Evolutionary conservation across 2,329 filamentous ascomycete species (phyloP).

Genomic region (Colletotrichum theobromicola): DNA sequence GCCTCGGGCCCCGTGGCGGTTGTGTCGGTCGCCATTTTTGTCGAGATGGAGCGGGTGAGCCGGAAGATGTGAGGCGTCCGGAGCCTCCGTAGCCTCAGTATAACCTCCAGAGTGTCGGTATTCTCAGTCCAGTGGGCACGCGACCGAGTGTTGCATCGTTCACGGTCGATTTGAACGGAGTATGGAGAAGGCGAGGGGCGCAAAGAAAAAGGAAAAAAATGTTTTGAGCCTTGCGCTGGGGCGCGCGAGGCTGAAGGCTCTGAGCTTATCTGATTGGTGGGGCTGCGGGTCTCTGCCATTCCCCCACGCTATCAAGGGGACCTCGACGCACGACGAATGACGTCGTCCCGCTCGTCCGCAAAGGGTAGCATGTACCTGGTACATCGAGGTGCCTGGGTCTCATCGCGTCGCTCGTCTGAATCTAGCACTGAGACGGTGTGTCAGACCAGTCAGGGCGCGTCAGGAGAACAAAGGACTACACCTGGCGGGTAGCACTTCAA

Average conservation of each 20-base stretch:
- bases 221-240: slow-evolving; percentile 4
- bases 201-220: neutral
- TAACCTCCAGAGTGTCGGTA: slow-evolving; percentile 15
- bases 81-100: slow-evolving; percentile 11
- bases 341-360: neutral
- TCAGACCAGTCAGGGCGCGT: neutral
- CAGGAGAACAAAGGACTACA: neutral
- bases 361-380: neutral
- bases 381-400: neutral
- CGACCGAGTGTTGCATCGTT: neutral
- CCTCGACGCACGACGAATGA: neutral
- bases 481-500: neutral
- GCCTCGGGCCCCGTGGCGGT: slow-evolving; percentile 24
- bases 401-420: neutral
- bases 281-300: neutral
- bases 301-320: neutral
- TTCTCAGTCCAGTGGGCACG: neutral
- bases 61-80: slow-evolving; percentile 5
- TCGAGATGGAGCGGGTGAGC: slow-evolving; percentile 17
- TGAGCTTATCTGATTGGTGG: slow-evolving; percentile 11
- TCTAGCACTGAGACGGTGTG: slow-evolving; percentile 6
- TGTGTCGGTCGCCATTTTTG: slow-evolving; percentile 27
- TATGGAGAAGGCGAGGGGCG: neutral
- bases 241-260: slow-evolving; percentile 11
- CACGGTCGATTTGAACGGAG: neutral